A percentile compares a stretch with the other conserved stretches of the same genome.
Evolutionary conservation across 2,329 filamentous ascomycete genomes (phyloP).

Genomic region (Fusarium drepaniforme): DNA sequence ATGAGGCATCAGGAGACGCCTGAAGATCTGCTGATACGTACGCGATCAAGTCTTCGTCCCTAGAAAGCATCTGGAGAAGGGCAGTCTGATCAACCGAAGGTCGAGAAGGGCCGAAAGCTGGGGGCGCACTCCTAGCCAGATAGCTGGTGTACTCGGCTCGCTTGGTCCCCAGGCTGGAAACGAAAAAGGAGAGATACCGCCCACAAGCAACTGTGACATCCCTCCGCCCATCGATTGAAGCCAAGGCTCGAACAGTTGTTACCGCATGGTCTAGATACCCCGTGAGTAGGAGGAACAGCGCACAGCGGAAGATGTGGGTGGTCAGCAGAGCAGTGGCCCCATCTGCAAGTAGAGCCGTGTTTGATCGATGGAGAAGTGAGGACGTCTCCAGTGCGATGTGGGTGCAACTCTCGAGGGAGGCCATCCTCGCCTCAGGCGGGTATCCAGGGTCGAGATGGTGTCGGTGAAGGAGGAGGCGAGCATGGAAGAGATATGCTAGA

Average conservation of each 20-base stretch:
- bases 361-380: slow-evolving; percentile 76
- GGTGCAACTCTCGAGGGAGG: slow-evolving; percentile 83
- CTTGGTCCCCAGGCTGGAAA: slow-evolving; percentile 72
- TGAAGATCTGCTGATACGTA: slow-evolving; percentile 92
- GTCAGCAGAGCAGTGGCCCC: slow-evolving; percentile 82
- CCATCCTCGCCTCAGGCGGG: slow-evolving; percentile 71
- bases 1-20: slow-evolving; percentile 79
- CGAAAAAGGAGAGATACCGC: slow-evolving; percentile 84
- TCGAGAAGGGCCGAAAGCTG: slow-evolving; percentile 46
- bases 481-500: slow-evolving; percentile 82
- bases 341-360: slow-evolving; percentile 67
- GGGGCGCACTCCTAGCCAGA: slow-evolving; percentile 50
- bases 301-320: slow-evolving; percentile 88
- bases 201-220: slow-evolving; percentile 84
- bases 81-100: slow-evolving; percentile 48
- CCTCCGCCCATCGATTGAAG: slow-evolving; percentile 77
- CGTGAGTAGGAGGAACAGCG: slow-evolving; percentile 82
- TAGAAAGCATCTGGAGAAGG: slow-evolving; percentile 51
- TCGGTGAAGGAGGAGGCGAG: slow-evolving; percentile 86
- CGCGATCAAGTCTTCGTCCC: slow-evolving; percentile 88
- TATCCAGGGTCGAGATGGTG: slow-evolving; percentile 86
- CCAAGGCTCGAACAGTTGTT: slow-evolving; percentile 78
- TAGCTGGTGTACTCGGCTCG: slow-evolving; percentile 59
- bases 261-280: slow-evolving; percentile 80
- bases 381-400: slow-evolving; percentile 83